Evolutionary conservation across 2,329 filamentous ascomycete genomes (phyloP).

Genomic region (Podosphaera aphanis): DNA sequence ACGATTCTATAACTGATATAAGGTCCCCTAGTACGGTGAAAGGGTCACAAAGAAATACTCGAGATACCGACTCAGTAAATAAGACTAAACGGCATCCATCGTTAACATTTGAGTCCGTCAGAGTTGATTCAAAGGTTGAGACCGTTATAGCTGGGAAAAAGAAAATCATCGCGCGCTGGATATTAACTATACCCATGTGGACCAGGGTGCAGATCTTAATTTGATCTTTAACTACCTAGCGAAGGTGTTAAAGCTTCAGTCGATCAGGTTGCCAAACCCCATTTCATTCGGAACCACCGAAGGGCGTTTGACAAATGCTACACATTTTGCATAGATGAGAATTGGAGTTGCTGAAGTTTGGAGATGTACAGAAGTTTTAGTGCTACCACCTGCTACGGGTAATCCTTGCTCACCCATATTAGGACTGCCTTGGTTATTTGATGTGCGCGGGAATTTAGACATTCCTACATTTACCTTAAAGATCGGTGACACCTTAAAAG

Average conservation of each 20-base stretch:
- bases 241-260: not conserved
- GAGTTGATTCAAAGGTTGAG: slow-evolving; percentile 1
- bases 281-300: not conserved
- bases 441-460: not conserved
- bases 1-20: too few species aligned
- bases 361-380: not conserved
- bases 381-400: not conserved
- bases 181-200: not conserved
- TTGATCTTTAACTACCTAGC: not conserved
- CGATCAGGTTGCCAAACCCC: not conserved
- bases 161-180: not conserved
- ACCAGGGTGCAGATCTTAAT: not conserved
- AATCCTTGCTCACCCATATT: not conserved
- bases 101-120: not conserved
- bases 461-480: not conserved
- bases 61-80: too few species aligned
- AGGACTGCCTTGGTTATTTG: not conserved
- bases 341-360: not conserved
- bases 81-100: too few species aligned
- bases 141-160: not conserved
- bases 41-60: too few species aligned
- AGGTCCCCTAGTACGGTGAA: too few species aligned
- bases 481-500: not conserved
- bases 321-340: not conserved
- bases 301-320: not conserved